A percentile compares a stretch with the other conserved stretches of the same genome.
phyloP scores from a whole-genome alignment of 345 rosid genomes.

The Syzygium oleosum region DNA sequence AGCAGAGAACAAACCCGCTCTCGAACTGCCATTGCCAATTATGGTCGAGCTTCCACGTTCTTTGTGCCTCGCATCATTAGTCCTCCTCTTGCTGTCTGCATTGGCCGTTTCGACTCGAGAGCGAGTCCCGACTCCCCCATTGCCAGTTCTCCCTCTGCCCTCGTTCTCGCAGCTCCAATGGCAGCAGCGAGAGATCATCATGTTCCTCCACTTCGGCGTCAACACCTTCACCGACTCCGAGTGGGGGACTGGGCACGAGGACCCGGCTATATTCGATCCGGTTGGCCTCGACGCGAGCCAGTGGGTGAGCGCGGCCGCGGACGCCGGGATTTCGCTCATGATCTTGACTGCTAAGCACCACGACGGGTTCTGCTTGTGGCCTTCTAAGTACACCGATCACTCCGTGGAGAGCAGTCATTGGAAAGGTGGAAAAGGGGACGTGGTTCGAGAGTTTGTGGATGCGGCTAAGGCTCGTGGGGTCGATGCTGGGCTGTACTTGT shows the following conservation, averaged over 20 bases:
- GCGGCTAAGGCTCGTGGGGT: slow-evolving; percentile 35
- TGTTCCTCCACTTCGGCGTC: slow-evolving; percentile 77
- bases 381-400: slow-evolving; percentile 54
- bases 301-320: slow-evolving; percentile 46
- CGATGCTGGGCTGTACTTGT: slow-evolving; percentile 54
- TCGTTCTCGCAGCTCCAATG: slow-evolving; percentile 57
- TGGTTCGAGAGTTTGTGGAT: slow-evolving; percentile 37
- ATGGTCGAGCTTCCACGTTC: neutral
- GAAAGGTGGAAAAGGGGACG: slow-evolving; percentile 58
- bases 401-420: slow-evolving; percentile 51
- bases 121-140: slow-evolving; percentile 43
- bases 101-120: slow-evolving; percentile 7
- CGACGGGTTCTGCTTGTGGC: slow-evolving; percentile 81
- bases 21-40: neutral
- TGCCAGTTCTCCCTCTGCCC: slow-evolving; percentile 58
- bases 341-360: slow-evolving; percentile 76
- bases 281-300: slow-evolving; percentile 34
- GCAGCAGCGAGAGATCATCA: slow-evolving; percentile 67
- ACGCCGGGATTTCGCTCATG: slow-evolving; percentile 46
- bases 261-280: slow-evolving; percentile 47
- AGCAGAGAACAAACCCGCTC: neutral
- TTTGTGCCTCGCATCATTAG: neutral
- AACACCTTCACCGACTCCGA: slow-evolving; percentile 74
- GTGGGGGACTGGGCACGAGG: slow-evolving; percentile 67
- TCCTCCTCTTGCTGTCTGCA: neutral